Conservation (phyloP, 441 rosid genomes). For the Adansonia gregorii region DNA sequence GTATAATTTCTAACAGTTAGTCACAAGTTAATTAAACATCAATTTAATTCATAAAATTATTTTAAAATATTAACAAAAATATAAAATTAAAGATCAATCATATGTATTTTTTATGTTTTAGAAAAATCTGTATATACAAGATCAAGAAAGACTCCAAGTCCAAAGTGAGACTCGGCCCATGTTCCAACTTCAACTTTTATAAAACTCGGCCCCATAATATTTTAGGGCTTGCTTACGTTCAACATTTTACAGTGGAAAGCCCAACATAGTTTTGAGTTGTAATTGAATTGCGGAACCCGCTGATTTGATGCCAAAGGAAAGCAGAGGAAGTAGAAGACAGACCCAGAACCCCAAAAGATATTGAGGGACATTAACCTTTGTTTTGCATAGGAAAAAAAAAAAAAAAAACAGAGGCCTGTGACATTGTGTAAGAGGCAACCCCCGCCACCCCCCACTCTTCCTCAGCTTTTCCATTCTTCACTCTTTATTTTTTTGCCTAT, state of each 20-base stretch:
- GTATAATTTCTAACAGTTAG: too few species aligned
- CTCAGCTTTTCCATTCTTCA: neutral
- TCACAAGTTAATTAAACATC: too few species aligned
- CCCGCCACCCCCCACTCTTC: neutral
- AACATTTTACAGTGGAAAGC: neutral
- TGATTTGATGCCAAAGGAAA: slow-evolving; percentile 2
- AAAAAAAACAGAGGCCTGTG: neutral
- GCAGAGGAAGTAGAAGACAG: neutral
- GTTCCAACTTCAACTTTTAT: too few species aligned
- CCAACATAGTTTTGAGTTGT: neutral
- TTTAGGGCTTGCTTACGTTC: neutral
- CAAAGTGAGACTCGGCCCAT: neutral
- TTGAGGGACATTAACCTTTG: neutral
- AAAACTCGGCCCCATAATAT: neutral
- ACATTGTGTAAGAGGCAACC: slow-evolving; percentile 20
- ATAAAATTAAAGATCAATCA: too few species aligned
- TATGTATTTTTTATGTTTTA: too few species aligned
- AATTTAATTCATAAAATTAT: too few species aligned
- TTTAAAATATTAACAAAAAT: too few species aligned
- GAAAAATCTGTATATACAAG: too few species aligned
- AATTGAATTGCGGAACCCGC: neutral
- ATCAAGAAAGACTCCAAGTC: neutral
- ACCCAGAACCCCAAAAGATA: neutral
- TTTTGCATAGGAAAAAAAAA: neutral
- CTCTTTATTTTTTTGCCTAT: neutral